A percentile compares a stretch with the other conserved stretches of the same genome.
Conservation (phyloP, 177 flowering plant species). For the Vitis hybrid region DNA sequence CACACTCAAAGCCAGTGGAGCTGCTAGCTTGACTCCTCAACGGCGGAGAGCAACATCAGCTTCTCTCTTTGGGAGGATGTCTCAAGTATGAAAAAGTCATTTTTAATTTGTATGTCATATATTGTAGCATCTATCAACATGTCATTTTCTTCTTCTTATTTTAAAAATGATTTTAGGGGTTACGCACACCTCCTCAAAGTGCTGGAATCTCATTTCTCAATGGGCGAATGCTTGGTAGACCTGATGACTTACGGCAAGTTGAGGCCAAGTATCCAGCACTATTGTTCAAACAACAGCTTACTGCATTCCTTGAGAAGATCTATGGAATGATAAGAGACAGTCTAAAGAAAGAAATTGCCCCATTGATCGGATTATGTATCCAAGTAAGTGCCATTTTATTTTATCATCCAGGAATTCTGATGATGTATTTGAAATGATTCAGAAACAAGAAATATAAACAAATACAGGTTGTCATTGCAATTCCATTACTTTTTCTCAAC, state of each 20-base stretch:
- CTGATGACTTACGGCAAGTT: constrained; percentile 70
- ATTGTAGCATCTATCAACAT: background rate
- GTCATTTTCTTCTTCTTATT: background rate
- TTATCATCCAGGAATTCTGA: no score
- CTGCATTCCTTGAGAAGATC: constrained; percentile 86
- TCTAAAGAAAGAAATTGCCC: constrained; percentile 83
- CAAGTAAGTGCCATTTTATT: constrained; percentile 46
- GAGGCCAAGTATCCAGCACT: constrained; percentile 91
- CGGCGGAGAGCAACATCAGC: constrained; percentile 81
- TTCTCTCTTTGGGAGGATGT: constrained; percentile 94
- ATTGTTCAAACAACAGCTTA: constrained; percentile 83
- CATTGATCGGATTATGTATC: constrained; percentile 79
- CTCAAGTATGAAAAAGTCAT: constrained; percentile 53
- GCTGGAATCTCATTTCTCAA: constrained; percentile 66
- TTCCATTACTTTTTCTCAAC: no score
- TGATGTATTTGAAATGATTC: no score
- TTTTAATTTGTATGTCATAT: background rate
- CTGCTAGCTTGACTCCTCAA: constrained; percentile 90
- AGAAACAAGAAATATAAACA: background rate
- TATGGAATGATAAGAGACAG: constrained; percentile 91
- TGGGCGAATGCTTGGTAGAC: constrained; percentile 56
- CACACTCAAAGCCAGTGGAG: constrained; percentile 93
- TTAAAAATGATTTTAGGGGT: constrained; percentile 42
- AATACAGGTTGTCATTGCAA: no score
- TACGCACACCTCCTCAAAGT: constrained; percentile 72